Evolutionary conservation across 805 yeast genomes (phyloP), one percentile per base, ranked within the genome.

Genomic region (Barnettozyma salicaria): DNA sequence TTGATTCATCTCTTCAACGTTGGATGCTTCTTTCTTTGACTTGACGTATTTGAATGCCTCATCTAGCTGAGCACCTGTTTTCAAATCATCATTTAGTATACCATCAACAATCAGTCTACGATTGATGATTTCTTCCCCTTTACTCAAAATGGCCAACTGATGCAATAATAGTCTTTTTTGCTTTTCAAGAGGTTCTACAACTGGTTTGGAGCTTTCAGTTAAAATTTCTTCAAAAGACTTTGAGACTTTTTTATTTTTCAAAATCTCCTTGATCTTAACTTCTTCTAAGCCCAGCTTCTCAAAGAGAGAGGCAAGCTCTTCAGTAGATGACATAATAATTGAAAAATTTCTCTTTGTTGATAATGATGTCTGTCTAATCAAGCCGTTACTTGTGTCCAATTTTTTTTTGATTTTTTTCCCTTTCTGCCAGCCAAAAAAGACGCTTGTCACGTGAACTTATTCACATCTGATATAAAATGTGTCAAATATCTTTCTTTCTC

Each of bases 241-340:
- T 13, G 90, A 74, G 27, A 89, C 94, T 60, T 89, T 89, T 57
- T 79, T 78, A 65, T 92, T 90, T 60, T 87, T 90, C 39, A 77
- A 60, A 40, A 88, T 80, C 55, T 92, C 97, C 34, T 77, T 74
- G 42, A 84, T 69, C 58, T 85, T 86, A 49, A 76, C 68, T 13
- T 81, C 90, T 49, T 73, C 76, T 48, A 84, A 76, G 11, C 94
- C 94, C 40, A 80, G 46, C n/a, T 48, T 43, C 37, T 55, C 48
- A 35, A 68, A 60, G 4, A 50, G 48, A 21, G 47, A 41, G 18
- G 64, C 53, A 13, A 68, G 48, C 14, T 56, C 63, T 24, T 66
- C 72, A 19, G 63, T 52, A 23, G 60, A 56, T 19, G 48, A 33
- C 46, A 42, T 42, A 10, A 27, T 19, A 11, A 4, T 11, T 22